phyloP scores from a whole-genome alignment of 495 filamentous ascomycete species.

The Talaromyces nanjingensis region DNA sequence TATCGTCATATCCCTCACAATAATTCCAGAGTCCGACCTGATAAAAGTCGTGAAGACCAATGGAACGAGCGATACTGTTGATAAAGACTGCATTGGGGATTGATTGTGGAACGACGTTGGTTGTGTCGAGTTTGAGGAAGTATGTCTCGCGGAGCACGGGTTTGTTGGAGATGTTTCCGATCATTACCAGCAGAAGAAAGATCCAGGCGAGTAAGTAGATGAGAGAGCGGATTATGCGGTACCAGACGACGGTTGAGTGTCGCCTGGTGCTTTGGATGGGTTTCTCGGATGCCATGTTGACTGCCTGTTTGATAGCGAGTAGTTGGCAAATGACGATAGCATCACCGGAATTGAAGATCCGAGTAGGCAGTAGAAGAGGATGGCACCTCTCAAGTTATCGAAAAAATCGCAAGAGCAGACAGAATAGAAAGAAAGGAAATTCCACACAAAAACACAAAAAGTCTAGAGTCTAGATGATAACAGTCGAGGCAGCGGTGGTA shows the following conservation, averaged over 20 bases:
- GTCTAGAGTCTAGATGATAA: not conserved
- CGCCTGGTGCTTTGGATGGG: slow-evolving; percentile 7
- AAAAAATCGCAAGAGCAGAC: too few relatives aligned
- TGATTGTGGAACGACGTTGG: slow-evolving; percentile 69
- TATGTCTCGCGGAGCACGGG: slow-evolving; percentile 61
- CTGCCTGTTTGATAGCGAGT: not conserved
- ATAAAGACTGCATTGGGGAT: slow-evolving; percentile 71
- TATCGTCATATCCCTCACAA: slow-evolving; percentile 72
- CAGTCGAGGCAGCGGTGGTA: not conserved
- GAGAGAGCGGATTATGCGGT: slow-evolving; percentile 51
- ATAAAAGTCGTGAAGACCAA: slow-evolving; percentile 92
- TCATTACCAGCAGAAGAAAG: slow-evolving; percentile 70
- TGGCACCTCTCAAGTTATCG: too few relatives aligned
- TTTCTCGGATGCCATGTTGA: slow-evolving; percentile 15
- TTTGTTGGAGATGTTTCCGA: slow-evolving; percentile 59
- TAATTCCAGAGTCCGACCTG: slow-evolving; percentile 86
- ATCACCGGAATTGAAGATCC: not conserved
- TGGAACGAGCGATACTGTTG: slow-evolving; percentile 80
- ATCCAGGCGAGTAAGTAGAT: slow-evolving; percentile 66
- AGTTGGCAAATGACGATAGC: not conserved
- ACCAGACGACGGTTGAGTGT: slow-evolving; percentile 25
- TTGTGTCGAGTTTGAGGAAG: slow-evolving; percentile 77
- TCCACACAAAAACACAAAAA: too few relatives aligned
- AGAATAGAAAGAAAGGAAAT: not conserved
- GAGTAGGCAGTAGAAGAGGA: too few relatives aligned